Percentiles rank a stretch among this genome's conserved stretches.
These are phyloP conservation scores for Purshia tridentata DNA, from an alignment of 306 rosid genomes.

Conservation along the genomic window DNA sequence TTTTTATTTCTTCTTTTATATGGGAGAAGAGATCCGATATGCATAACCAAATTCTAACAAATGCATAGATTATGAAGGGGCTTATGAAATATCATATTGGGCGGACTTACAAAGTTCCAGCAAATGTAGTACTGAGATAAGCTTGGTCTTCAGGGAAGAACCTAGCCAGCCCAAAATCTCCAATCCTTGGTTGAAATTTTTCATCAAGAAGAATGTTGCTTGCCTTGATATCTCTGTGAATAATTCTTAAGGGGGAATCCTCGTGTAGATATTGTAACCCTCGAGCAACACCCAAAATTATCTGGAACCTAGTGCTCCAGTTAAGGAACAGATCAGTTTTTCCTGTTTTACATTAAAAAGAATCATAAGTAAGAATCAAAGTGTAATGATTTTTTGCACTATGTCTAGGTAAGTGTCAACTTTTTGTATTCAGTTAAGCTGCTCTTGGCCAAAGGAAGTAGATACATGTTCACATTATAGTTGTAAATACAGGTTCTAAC, in stretches of 20 bases:
- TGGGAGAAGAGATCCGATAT: background rate
- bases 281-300: constrained; percentile 75
- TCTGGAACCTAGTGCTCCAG: constrained; percentile 72
- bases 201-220: constrained; percentile 94
- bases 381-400: background rate
- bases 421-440: background rate
- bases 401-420: background rate
- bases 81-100: background rate
- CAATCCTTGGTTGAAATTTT: constrained; percentile 78
- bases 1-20: background rate
- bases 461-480: too few species aligned
- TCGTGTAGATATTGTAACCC: constrained; percentile 91
- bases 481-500: too few species aligned
- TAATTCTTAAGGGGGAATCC: constrained; percentile 82
- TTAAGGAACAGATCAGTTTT: constrained; percentile 52
- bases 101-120: constrained; percentile 82
- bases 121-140: constrained; percentile 80
- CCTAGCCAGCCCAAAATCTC: constrained; percentile 90
- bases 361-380: constrained; percentile 4
- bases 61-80: background rate
- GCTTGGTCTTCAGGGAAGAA: constrained; percentile 96
- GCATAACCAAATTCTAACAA: background rate
- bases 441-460: background rate
- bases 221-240: constrained; percentile 92
- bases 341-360: constrained; percentile 38